Conservation (phyloP, 495 filamentous ascomycete species). For the Neurospora sp. region DNA sequence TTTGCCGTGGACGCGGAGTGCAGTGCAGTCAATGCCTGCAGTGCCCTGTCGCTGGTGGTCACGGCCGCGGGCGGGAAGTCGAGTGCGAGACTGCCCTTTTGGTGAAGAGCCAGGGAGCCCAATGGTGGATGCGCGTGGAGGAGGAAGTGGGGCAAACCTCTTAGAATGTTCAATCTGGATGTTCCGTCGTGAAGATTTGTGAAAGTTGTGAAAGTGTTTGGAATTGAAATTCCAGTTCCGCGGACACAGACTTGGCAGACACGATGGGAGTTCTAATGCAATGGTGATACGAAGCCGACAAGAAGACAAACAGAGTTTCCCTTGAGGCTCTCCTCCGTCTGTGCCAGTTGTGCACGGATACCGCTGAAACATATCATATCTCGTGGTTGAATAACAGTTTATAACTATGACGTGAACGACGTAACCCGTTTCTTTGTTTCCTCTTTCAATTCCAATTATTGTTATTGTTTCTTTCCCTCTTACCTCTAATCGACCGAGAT, state of each 20-base stretch:
- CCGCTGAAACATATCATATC: background rate
- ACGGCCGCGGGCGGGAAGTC: background rate
- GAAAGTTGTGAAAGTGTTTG: background rate
- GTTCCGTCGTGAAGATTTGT: background rate
- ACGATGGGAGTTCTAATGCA: background rate
- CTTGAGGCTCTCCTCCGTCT: background rate
- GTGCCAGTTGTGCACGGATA: background rate
- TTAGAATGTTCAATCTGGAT: background rate
- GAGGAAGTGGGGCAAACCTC: background rate
- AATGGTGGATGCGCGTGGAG: background rate
- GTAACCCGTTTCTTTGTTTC: background rate
- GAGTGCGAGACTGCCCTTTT: background rate
- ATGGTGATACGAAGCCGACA: background rate
- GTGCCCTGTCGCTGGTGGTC: background rate
- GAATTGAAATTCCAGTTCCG: background rate
- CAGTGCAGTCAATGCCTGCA: background rate
- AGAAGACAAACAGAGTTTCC: background rate
- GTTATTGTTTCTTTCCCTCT: background rate
- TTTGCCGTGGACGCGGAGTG: background rate
- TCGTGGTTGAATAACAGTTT: background rate
- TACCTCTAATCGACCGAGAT: background rate
- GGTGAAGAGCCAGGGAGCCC: background rate
- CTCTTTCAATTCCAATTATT: background rate
- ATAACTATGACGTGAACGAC: background rate
- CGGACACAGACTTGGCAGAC: background rate